Evolutionary conservation across 768 basidiomycete genomes (phyloP), one percentile per base, ranked within the genome.

Genomic region (Mycena rebaudengoi): DNA sequence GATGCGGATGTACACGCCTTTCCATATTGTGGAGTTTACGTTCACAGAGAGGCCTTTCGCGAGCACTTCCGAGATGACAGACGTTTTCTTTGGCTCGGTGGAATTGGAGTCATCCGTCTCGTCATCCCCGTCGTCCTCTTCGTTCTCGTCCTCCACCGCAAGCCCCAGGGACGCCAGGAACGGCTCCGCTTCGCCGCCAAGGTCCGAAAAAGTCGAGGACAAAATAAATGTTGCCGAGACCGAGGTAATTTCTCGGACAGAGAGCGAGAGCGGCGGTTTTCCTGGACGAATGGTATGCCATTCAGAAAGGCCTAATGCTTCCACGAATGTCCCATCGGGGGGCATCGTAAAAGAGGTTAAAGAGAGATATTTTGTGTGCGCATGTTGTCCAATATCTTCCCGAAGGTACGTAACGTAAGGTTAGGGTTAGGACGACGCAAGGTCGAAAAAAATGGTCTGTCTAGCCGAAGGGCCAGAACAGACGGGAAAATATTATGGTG

Each of bases 211-310:
- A 4, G 79, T 77, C 10, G 89, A 86, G 0, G 87, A 87, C 23
- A 95, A 83, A 62, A 90, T 83, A 71, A 95, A 94, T 0, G 92
- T 94, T 10, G 86, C 91, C 1, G 93, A 94, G 41, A 94, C 93
- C 0, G 93, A 94, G 23, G 94, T 92, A 51, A 95, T 88, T 80
- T 95, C 93, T 41, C 87, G 84, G 40, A 94, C 90, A 13, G 84
- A 78, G 14, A 95, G 85, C 1, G 86, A 83, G n/a, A 94, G 79
- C 30, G 86, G 87, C 35, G 89, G 88, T 5, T 84, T 81, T 89
- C 91, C 94, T 7, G 92, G 93, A 14, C 91, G 85, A 67, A 94
- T 88, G 12, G 89, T 79, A 61, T 87, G 88, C 92, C 92, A 94
- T 44, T 73, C 71, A 26, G 76, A 66, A n/a, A 65, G 71, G 14